These are phyloP conservation scores for Mortierella sp. DNA, from an alignment of 371 early-diverging fungal genomes.

Conservation along the genomic window DNA sequence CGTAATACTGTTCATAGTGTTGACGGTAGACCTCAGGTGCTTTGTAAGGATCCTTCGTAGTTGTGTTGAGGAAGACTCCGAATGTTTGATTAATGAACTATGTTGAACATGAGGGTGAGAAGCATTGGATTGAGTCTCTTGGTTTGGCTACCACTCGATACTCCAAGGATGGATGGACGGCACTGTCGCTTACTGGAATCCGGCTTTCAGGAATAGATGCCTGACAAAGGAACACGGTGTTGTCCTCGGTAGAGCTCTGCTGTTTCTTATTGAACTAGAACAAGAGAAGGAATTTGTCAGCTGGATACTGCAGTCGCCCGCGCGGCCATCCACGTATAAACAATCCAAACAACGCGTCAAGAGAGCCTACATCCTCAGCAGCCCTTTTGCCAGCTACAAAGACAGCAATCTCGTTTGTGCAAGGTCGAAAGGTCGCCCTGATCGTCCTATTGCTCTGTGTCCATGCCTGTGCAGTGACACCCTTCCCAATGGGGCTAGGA, in stretches of 20 bases:
- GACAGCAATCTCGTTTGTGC: slow-evolving; percentile 51
- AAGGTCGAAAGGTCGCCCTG: slow-evolving; percentile 34
- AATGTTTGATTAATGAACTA: slow-evolving; percentile 41
- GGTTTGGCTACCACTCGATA: background rate
- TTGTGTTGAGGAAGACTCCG: slow-evolving; percentile 27
- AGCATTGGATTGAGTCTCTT: background rate
- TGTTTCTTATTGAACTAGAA: slow-evolving; percentile 34
- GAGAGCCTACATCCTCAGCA: slow-evolving; percentile 36
- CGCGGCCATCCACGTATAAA: too few species aligned
- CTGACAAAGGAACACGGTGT: slow-evolving; percentile 41
- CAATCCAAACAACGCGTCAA: too few species aligned
- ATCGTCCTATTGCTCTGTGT: slow-evolving; percentile 35
- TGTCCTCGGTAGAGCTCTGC: slow-evolving; percentile 21
- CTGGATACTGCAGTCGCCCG: background rate
- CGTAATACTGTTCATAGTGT: slow-evolving; percentile 25
- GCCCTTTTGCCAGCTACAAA: slow-evolving; percentile 51
- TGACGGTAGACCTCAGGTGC: slow-evolving; percentile 12
- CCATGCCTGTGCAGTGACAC: slow-evolving; percentile 24
- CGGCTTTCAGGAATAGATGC: slow-evolving; percentile 36
- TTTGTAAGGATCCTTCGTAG: slow-evolving; percentile 24
- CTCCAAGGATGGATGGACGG: too few species aligned
- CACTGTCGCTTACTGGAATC: slow-evolving; percentile 31
- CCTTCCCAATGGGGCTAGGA: slow-evolving; percentile 44
- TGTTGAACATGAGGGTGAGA: background rate
- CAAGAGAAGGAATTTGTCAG: background rate